Evolutionary conservation across 2,329 filamentous ascomycete species (phyloP).

Genomic region (Exophiala phaeomuriformis): DNA sequence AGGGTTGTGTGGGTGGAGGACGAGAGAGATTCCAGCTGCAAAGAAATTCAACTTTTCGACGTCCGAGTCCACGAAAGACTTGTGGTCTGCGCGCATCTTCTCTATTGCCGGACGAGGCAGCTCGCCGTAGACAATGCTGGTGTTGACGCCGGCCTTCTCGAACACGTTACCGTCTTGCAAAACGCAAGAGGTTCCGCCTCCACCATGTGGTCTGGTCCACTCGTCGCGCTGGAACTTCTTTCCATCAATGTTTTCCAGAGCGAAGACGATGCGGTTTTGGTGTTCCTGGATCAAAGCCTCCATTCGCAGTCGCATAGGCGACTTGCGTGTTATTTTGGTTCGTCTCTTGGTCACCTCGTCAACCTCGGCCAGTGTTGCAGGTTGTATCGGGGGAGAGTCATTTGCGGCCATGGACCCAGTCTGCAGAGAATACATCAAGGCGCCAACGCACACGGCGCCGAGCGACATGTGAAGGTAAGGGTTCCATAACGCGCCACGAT

Average conservation of each 20-base stretch:
- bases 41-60: conserved; percentile 90
- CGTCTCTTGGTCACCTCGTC: conserved; percentile 76
- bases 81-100: conserved; percentile 93
- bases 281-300: conserved; percentile 92
- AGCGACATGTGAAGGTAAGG: conserved; percentile 44
- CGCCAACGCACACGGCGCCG: conserved; percentile 44
- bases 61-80: conserved; percentile 67
- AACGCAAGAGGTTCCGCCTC: conserved; percentile 89
- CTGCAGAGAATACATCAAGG: conserved; percentile 48
- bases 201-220: conserved; percentile 81
- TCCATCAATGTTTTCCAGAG: conserved; percentile 76
- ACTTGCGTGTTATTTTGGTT: conserved; percentile 63
- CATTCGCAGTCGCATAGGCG: conserved; percentile 96
- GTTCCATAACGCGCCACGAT: conserved; percentile 36
- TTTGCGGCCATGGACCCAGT: conserved; percentile 13
- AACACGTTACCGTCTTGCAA: conserved; percentile 95
- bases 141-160: conserved; percentile 94
- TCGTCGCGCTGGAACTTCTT: conserved; percentile 73
- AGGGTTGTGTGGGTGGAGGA: conserved; percentile 87
- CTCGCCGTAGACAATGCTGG: conserved; percentile 87
- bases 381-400: conserved; percentile 27
- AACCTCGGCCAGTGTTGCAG: conserved; percentile 66
- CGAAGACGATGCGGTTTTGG: conserved; percentile 77
- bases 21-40: conserved; percentile 84
- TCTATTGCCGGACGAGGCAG: conserved; percentile 79